Percentiles rank a stretch among this genome's conserved stretches.
Conservation (phyloP, 306 rosid species). For the Corylus avellana region DNA sequence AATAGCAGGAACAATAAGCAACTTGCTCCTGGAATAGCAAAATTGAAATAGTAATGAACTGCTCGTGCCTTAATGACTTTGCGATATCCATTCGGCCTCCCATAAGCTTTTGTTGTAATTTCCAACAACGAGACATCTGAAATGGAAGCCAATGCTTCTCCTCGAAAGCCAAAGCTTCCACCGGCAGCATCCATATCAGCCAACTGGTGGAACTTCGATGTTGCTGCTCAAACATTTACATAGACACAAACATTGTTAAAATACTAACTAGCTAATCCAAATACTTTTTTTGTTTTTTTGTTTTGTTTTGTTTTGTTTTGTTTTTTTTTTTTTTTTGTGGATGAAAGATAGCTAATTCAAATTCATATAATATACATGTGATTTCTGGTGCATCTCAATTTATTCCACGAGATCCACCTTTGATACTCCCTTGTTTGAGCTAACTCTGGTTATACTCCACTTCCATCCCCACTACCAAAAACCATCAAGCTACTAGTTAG, state of each 20-base stretch:
- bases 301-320: too few species aligned
- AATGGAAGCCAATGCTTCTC: slow-evolving; percentile 95
- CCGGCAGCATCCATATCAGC: slow-evolving; percentile 45
- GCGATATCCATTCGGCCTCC: slow-evolving; percentile 89
- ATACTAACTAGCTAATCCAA: slow-evolving; percentile 10
- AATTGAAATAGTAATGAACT: slow-evolving; percentile 12
- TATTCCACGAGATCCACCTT: background rate
- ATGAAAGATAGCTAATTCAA: background rate
- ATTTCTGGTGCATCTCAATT: background rate
- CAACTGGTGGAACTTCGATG: slow-evolving; percentile 67
- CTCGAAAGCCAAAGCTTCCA: slow-evolving; percentile 79
- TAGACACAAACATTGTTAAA: slow-evolving; percentile 20
- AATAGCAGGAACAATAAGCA: slow-evolving; percentile 30
- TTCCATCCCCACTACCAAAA: background rate
- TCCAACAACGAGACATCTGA: slow-evolving; percentile 81
- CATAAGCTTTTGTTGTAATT: slow-evolving; percentile 73
- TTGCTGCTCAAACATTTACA: slow-evolving; percentile 56
- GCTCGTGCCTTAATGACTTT: slow-evolving; percentile 78
- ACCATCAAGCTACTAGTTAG: background rate
- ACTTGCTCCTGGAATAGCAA: slow-evolving; percentile 22
- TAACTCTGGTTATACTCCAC: background rate
- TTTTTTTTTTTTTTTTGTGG: too few species aligned
- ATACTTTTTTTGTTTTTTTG: too few species aligned
- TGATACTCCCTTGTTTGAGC: background rate
- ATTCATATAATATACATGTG: background rate